phyloP scores from a whole-genome alignment of 768 basidiomycete genomes.

The Russula dissimulans region DNA sequence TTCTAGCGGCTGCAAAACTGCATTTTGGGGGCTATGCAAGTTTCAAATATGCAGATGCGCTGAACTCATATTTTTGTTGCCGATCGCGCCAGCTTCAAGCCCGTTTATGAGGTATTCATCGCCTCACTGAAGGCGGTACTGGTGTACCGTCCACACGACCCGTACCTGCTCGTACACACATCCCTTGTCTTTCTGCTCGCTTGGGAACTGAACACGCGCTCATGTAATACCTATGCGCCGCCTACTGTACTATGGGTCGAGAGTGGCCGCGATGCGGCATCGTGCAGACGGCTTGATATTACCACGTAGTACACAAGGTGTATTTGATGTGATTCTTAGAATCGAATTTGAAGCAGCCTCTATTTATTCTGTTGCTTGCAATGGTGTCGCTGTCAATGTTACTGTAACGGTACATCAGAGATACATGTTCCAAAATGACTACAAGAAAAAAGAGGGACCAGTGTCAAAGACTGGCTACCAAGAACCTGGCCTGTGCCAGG shows the following conservation, averaged over 20 bases:
- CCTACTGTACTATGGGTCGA: not conserved
- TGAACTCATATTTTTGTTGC: slow-evolving; percentile 6
- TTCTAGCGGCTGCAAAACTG: slow-evolving; percentile 33
- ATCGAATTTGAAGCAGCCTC: too few species aligned
- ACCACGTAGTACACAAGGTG: not conserved
- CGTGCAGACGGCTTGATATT: not conserved
- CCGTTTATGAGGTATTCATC: slow-evolving; percentile 30
- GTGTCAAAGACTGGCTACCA: not conserved
- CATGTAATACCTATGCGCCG: not conserved
- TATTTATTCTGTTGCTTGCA: too few species aligned
- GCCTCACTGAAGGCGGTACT: slow-evolving; percentile 1
- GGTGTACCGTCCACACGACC: not conserved
- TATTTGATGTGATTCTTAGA: too few species aligned
- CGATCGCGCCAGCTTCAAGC: slow-evolving; percentile 34
- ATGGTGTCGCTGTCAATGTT: not conserved
- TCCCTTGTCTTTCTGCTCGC: not conserved
- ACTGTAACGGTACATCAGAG: not conserved
- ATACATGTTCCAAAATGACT: not conserved
- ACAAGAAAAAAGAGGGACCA: not conserved
- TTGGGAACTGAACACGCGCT: not conserved
- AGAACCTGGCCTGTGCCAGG: not conserved
- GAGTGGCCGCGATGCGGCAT: slow-evolving; percentile 1
- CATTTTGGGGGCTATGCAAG: slow-evolving; percentile 13
- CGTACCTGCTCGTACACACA: not conserved
- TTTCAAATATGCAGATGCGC: too few species aligned